Base-by-base conservation (phyloP, 441 rosid species). In the Pelargonium cotyledonis region DNA sequence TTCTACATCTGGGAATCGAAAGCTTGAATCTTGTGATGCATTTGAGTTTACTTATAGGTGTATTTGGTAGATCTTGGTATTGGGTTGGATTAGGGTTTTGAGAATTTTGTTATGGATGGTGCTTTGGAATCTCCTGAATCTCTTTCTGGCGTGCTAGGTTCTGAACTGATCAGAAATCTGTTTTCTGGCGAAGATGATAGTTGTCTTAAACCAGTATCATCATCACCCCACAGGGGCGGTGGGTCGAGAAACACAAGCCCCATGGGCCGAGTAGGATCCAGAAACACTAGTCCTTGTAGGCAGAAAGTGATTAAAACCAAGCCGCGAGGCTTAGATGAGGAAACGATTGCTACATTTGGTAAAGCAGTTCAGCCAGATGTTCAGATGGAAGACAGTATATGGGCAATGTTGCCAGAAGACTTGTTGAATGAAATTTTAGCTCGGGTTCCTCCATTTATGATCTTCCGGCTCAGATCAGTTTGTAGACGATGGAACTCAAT, bases 361-460 rank as follows among this genome's bases (percentile, higher is more conserved):
- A 93, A 91, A 79, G 77, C 73, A n/a, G 75, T 75, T 58, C 85
- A 80, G 38, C 86, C 81, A 15, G 93, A 89, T 78, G 84, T 93
- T 72, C 96, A 83, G 69, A 93, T 91, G 98, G 97, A 89, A 72
- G 96, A 93, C 75, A 81, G 81, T 63, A 84, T 91, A 65, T 93
- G 98, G 98, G 95, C 96, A 10, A 85, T 89, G 96, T 81, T 93
- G 75, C 98, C 98, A 0, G 98, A 93, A 77, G 98, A 93, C 82
- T 81, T 93, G 75, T 69, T 93, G 67, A 88, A 86, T 75, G 96
- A 93, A 81, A 87, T 93, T 75, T 77, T 93, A 73, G 95, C 91
- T 51, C 81, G 98, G 77, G 87, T 93, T 69, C 97, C 98, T 64
- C 97, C 98, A 0, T 93, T 91, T 74, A 85, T 89, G 87, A 91